Conservation (phyloP, 257 asterid species). For the Vinca minor region DNA sequence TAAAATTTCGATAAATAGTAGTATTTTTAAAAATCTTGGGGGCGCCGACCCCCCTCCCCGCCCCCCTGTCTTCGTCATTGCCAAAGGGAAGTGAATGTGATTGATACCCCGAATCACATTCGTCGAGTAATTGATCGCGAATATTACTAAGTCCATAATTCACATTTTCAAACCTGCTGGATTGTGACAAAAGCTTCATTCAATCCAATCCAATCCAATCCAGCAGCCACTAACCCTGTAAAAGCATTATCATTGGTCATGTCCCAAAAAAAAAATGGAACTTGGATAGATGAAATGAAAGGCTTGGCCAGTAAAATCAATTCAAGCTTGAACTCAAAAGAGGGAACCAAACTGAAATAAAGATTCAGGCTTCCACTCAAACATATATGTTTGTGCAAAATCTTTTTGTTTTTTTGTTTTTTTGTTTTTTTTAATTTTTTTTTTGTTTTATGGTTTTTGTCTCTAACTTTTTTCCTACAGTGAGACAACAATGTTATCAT, state of each 20-base stretch:
- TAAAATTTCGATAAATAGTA: no score
- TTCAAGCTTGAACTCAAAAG: not conserved
- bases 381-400: conserved; percentile 36
- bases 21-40: no score
- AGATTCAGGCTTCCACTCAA: conserved; percentile 29
- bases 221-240: not conserved
- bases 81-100: no score
- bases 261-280: conserved; percentile 2
- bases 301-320: not conserved
- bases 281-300: not conserved
- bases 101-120: no score
- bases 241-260: conserved; percentile 11
- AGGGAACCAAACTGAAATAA: conserved; percentile 5
- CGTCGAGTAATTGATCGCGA: no score
- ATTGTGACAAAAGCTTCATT: no score
- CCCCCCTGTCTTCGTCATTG: no score
- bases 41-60: no score
- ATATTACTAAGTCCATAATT: no score
- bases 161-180: no score
- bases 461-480: not conserved
- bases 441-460: not conserved
- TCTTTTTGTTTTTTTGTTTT: not conserved
- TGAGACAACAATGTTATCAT: conserved; percentile 6
- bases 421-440: not conserved
- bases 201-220: no score